Percentiles rank a stretch among this genome's conserved stretches.
phyloP scores from a whole-genome alignment of 306 rosid species.

The Prunus mume region DNA sequence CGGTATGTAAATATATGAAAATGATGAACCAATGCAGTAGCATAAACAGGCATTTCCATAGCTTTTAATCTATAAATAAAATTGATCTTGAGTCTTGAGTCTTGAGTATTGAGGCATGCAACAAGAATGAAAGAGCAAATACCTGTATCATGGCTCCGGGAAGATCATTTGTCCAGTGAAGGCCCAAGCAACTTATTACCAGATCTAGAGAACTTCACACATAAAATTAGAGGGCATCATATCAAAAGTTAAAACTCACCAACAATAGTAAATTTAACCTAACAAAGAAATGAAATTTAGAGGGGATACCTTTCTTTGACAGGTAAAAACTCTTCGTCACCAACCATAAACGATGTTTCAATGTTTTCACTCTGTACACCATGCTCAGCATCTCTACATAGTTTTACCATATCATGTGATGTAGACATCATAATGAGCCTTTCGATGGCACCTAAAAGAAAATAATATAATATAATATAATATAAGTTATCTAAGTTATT shows the following conservation, averaged over 20 bases:
- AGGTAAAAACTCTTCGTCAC: conserved; percentile 88
- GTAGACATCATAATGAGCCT: conserved; percentile 80
- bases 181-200: conserved; percentile 88
- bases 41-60: background rate
- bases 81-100: background rate
- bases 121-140: background rate
- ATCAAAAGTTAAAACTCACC: conserved; percentile 2
- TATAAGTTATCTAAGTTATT: background rate
- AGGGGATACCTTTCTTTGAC: conserved; percentile 65
- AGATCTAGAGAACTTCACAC: conserved; percentile 79
- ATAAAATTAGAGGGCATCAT: conserved; percentile 16
- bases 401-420: conserved; percentile 73
- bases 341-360: conserved; percentile 67
- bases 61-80: background rate
- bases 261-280: background rate
- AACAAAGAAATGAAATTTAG: background rate
- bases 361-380: conserved; percentile 27
- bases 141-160: conserved; percentile 99
- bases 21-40: background rate
- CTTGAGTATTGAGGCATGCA: background rate
- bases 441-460: conserved; percentile 60
- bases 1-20: background rate
- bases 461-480: background rate
- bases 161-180: conserved; percentile 97
- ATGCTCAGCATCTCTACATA: conserved; percentile 49